Conservation (phyloP, 1,284 basidiomycete species). For the Apiotrichum montevideense region DNA sequence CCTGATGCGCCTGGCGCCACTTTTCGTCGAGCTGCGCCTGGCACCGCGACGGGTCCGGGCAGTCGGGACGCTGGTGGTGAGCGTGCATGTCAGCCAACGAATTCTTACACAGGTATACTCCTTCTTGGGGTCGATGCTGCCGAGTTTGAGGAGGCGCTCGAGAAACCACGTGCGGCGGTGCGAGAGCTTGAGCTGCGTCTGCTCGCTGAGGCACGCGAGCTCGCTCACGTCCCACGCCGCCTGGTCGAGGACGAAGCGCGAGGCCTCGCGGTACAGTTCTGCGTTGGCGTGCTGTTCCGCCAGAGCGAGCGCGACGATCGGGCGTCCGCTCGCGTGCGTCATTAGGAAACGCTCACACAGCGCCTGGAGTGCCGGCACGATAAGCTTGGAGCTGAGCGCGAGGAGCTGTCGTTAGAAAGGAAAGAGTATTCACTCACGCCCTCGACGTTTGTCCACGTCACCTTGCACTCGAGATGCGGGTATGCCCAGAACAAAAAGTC, state of each 20-base stretch:
- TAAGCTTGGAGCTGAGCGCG: constrained; percentile 44
- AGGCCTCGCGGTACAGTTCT: constrained; percentile 80
- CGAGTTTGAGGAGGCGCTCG: constrained; percentile 85
- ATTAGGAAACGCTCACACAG: constrained; percentile 79
- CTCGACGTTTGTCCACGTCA: constrained; percentile 88
- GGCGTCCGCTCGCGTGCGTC: constrained; percentile 80
- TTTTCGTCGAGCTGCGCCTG: constrained; percentile 87
- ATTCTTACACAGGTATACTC: constrained; percentile 50
- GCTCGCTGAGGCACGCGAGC: constrained; percentile 66
- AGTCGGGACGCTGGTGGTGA: constrained; percentile 61
- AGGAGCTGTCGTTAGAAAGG: constrained; percentile 24
- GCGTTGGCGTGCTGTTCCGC: constrained; percentile 80
- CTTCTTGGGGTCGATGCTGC: constrained; percentile 73
- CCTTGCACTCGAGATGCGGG: constrained; percentile 67
- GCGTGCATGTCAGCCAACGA: background rate
- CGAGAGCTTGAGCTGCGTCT: constrained; percentile 78
- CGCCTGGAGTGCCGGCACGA: constrained; percentile 68
- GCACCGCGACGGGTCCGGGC: constrained; percentile 71
- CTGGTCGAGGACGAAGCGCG: constrained; percentile 81
- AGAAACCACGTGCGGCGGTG: constrained; percentile 87
- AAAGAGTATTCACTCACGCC: constrained; percentile 44
- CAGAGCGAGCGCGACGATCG: constrained; percentile 82
- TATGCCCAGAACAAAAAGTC: constrained; percentile 46
- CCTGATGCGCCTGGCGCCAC: constrained; percentile 79
- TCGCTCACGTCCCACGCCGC: constrained; percentile 60